phyloP scores from a whole-genome alignment of 2,329 filamentous ascomycete genomes.

The Hypoxylon rubiginosum region DNA sequence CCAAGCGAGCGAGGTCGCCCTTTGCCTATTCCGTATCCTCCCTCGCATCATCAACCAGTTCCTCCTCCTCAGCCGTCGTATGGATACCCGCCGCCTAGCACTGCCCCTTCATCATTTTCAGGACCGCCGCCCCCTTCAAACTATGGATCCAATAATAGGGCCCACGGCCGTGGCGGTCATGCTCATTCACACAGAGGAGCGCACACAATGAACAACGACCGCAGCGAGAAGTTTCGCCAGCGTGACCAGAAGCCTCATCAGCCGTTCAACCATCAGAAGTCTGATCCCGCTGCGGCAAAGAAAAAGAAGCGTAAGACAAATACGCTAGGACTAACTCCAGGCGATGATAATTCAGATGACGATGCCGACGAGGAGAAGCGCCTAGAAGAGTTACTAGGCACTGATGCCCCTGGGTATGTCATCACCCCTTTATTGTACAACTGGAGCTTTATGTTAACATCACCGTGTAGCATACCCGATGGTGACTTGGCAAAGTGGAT shows the following conservation, averaged over 20 bases:
- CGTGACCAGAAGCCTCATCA: slow-evolving; percentile 52
- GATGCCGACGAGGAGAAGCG: slow-evolving; percentile 78
- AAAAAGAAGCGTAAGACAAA: slow-evolving; percentile 81
- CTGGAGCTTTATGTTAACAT: slow-evolving; percentile 19
- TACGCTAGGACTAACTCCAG: slow-evolving; percentile 78
- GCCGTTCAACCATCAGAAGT: slow-evolving; percentile 61
- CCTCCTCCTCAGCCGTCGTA: slow-evolving; percentile 50
- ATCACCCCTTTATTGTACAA: not conserved
- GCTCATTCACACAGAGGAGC: slow-evolving; percentile 52
- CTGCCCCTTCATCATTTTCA: slow-evolving; percentile 56
- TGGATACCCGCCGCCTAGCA: slow-evolving; percentile 57
- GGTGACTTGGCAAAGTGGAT: slow-evolving; percentile 83
- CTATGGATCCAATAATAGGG: slow-evolving; percentile 53
- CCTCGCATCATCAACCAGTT: slow-evolving; percentile 56
- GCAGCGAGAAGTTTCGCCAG: slow-evolving; percentile 58
- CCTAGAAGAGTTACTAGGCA: slow-evolving; percentile 67
- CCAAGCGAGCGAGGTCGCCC: slow-evolving; percentile 59
- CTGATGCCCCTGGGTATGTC: slow-evolving; percentile 68
- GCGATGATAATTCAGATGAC: slow-evolving; percentile 74
- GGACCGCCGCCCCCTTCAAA: slow-evolving; percentile 51
- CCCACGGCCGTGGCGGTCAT: slow-evolving; percentile 59
- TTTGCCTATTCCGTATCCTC: slow-evolving; percentile 50
- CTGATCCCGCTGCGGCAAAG: slow-evolving; percentile 66
- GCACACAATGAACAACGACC: slow-evolving; percentile 56
- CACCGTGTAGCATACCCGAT: slow-evolving; percentile 60